Conservation (phyloP, 306 rosid species). For the Aeschynomene evenia region DNA sequence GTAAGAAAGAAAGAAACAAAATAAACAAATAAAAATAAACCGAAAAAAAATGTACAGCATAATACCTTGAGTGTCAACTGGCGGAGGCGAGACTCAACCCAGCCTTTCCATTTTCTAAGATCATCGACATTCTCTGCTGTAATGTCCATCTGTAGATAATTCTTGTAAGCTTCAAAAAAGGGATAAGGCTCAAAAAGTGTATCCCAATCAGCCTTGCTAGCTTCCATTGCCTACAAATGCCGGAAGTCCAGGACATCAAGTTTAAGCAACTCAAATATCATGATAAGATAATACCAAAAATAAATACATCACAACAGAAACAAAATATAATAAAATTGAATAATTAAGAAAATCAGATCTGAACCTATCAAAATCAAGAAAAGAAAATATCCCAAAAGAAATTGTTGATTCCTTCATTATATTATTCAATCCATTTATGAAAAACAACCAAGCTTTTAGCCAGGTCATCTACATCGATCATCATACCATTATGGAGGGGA, state of each 20-base stretch:
- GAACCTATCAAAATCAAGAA: neutral
- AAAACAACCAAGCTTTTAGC: neutral
- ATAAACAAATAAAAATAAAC: neutral
- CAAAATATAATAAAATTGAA: neutral
- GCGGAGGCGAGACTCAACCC: conserved; percentile 99
- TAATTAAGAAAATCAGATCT: neutral
- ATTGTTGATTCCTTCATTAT: neutral
- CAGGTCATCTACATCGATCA: neutral
- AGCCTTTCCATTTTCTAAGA: conserved; percentile 93
- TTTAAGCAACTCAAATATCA: conserved; percentile 4
- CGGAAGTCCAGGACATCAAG: conserved; percentile 29
- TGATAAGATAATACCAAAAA: neutral
- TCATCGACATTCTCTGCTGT: conserved; percentile 74
- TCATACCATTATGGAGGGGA: neutral
- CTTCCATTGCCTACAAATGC: conserved; percentile 77
- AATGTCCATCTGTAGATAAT: conserved; percentile 85
- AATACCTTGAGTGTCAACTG: conserved; percentile 85
- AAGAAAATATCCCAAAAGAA: conserved; percentile 5
- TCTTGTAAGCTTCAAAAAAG: conserved; percentile 85
- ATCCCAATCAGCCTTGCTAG: conserved; percentile 82
- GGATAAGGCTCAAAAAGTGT: conserved; percentile 83
- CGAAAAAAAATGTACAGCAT: neutral
- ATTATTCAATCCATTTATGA: neutral
- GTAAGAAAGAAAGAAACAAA: neutral
- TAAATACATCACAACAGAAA: neutral